phyloP scores from a whole-genome alignment of 2,329 filamentous ascomycete species.

The Helotiales sp. region DNA sequence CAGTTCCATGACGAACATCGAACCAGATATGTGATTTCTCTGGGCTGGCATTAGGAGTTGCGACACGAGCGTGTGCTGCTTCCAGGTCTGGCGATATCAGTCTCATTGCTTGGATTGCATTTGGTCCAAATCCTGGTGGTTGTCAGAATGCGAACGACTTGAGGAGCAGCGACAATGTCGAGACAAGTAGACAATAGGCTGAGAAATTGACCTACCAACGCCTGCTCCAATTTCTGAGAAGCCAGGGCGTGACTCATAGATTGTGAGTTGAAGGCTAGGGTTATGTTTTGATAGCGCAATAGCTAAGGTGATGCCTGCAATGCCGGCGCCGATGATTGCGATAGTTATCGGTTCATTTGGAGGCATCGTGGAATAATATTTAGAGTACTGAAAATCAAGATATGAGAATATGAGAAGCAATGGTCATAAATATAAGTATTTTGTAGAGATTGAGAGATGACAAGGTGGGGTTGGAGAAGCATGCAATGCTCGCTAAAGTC shows the following conservation, averaged over 20 bases:
- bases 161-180: neutral
- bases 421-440: neutral
- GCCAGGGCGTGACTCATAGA: conserved; percentile 55
- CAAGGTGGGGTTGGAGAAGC: neutral
- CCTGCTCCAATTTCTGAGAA: conserved; percentile 61
- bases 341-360: conserved; percentile 32
- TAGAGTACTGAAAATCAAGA: neutral
- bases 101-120: conserved; percentile 54
- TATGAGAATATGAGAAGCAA: neutral
- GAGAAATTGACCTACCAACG: conserved; percentile 35
- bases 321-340: conserved; percentile 60
- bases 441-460: neutral
- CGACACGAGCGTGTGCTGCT: conserved; percentile 42
- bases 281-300: conserved; percentile 47
- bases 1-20: conserved; percentile 38
- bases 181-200: too few species aligned
- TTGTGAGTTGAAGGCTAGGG: conserved; percentile 41
- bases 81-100: conserved; percentile 48
- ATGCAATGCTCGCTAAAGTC: neutral
- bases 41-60: conserved; percentile 27
- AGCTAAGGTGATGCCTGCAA: conserved; percentile 55
- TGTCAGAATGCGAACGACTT: neutral
- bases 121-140: conserved; percentile 49
- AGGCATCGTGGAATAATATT: neutral
- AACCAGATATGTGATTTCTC: conserved; percentile 41